A percentile compares a stretch with the other conserved stretches of the same genome.
Conservation (phyloP, 106 monocot species). For the Posidonia australis region DNA sequence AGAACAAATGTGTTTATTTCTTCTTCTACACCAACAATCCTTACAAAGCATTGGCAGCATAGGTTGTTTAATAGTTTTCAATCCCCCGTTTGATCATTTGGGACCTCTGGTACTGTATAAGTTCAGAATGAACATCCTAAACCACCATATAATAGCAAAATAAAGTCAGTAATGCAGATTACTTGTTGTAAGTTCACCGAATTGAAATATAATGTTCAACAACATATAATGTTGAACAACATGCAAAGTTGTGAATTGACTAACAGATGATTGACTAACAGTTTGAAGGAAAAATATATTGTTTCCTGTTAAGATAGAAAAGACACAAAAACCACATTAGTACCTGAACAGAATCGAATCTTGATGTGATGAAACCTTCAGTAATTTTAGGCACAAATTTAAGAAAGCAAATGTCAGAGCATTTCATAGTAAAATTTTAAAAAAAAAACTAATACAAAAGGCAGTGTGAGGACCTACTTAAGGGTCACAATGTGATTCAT, state of each 20-base stretch:
- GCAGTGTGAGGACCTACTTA: too few species aligned
- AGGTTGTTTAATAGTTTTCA: too few species aligned
- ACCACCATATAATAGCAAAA: not conserved
- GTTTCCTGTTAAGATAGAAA: not conserved
- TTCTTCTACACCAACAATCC: too few species aligned
- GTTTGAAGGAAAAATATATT: not conserved
- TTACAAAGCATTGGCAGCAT: too few species aligned
- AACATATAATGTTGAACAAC: not conserved
- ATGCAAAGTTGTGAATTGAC: not conserved
- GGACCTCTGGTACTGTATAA: slow-evolving; percentile 65
- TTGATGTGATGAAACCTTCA: slow-evolving; percentile 92
- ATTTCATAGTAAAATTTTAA: too few species aligned
- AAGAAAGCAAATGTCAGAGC: too few species aligned
- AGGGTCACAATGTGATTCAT: too few species aligned
- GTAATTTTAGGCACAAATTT: slow-evolving; percentile 94
- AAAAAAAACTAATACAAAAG: too few species aligned
- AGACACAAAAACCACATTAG: not conserved
- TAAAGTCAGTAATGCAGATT: not conserved
- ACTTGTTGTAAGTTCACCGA: not conserved
- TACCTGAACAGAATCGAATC: slow-evolving; percentile 94
- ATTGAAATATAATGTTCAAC: not conserved
- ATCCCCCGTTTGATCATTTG: slow-evolving; percentile 71
- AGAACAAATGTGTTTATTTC: too few species aligned
- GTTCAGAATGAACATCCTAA: slow-evolving; percentile 85
- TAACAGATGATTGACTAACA: too few species aligned